phyloP scores from a whole-genome alignment of 2,329 filamentous ascomycete genomes.

The Metarhizium robertsii region DNA sequence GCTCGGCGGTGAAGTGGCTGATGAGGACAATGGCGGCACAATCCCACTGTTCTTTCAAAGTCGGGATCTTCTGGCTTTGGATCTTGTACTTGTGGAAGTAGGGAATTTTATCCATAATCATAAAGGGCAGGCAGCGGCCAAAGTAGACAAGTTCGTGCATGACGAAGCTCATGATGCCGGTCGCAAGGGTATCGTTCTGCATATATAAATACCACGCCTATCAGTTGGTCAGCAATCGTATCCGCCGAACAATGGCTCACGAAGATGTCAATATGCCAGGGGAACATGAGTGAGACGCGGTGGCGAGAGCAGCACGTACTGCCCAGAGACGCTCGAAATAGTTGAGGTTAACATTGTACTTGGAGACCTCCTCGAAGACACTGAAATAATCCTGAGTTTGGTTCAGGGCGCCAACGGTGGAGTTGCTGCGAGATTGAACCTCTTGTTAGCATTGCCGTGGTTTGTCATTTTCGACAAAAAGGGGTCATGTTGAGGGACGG shows the following conservation, averaged over 20 bases:
- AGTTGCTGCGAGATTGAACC: constrained; percentile 32
- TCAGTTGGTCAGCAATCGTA: neutral
- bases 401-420: constrained; percentile 39
- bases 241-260: neutral
- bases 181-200: constrained; percentile 94
- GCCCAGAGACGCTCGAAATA: constrained; percentile 84
- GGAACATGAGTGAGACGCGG: neutral
- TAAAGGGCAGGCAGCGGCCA: constrained; percentile 80
- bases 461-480: constrained; percentile 10
- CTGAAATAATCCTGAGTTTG: constrained; percentile 42
- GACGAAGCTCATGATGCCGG: constrained; percentile 92
- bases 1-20: constrained; percentile 94
- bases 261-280: no score
- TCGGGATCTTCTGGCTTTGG: constrained; percentile 81
- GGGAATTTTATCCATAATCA: constrained; percentile 81
- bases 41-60: constrained; percentile 86
- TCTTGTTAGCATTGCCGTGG: constrained; percentile 6
- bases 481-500: neutral
- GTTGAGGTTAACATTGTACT: constrained; percentile 79
- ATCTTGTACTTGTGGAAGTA: constrained; percentile 93
- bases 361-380: constrained; percentile 54
- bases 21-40: constrained; percentile 89
- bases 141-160: constrained; percentile 97
- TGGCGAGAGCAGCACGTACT: constrained; percentile 31
- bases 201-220: constrained; percentile 92